Base-by-base conservation (phyloP, 768 basidiomycete species). In the Boletus patriciae region DNA sequence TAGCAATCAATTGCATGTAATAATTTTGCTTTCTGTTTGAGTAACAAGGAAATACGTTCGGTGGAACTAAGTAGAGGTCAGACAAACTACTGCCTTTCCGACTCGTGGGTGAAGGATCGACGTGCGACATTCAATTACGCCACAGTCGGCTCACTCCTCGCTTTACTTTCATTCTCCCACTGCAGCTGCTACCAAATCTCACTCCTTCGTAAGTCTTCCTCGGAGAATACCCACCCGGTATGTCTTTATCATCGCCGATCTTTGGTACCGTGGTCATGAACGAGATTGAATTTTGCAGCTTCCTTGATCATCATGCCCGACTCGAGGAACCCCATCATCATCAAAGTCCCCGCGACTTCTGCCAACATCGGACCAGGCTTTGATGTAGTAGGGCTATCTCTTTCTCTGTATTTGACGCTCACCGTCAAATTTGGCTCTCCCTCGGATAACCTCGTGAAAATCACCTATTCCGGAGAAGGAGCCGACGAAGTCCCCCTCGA, bases 321-420 rank as follows among this genome's bases (percentile, higher is more conserved):
- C 41, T 25, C 51, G 58, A 61, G 62, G 49, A 52, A 41, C n/a
- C 48, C 65, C 12, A 83, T 94, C 74, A 80, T 77, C 37, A 92
- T 99, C 73, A 83, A 80, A 60, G 89, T 98, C 50, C 96, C 96
- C 11, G 94, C 94, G n/a, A 98, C 96, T 3, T 94, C 95, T 60
- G 96, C 96, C 62, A 99, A 99, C 78, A 94, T 99, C 68, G 96
- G 96, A 3, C 96, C 96, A 40, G 96, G 96, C 25, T 99, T 99
- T 74, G 97, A 99, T 72, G 97, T 98, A 60, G 94, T 98, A 62
- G 97, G 97, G n/a, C 87, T 99, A 60, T 95, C 96, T 0, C 85
- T 98, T 23, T 93, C 92, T 1, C 83, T 97, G 31, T 81, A 87
- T 62, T 83, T 98, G 63, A 87, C 84, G 16, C 80, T 98, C 66